These are phyloP conservation scores for Eucalyptus victrix DNA, from an alignment of 345 rosid genomes.

Conservation along the genomic window DNA sequence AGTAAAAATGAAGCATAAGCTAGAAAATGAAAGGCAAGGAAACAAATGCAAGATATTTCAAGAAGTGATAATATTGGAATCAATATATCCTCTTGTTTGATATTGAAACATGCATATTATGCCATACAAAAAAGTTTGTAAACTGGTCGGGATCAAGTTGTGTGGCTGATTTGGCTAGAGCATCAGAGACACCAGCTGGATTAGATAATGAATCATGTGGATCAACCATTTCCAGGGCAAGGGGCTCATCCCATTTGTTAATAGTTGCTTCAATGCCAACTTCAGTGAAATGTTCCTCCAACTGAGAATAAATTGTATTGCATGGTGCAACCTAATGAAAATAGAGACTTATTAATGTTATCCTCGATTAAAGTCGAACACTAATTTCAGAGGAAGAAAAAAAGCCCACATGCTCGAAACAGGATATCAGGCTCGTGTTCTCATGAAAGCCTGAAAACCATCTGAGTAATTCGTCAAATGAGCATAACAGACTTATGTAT, in stretches of 20 bases:
- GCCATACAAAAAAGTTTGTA: constrained; percentile 74
- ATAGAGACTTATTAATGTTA: not conserved
- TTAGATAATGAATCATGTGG: constrained; percentile 92
- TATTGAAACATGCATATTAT: not conserved
- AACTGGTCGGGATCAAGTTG: constrained; percentile 86
- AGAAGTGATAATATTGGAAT: not conserved
- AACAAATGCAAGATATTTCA: not conserved
- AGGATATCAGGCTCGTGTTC: not conserved
- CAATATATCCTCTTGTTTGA: not conserved
- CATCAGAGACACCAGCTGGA: constrained; percentile 94
- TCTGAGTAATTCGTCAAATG: not conserved
- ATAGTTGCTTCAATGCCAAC: constrained; percentile 63
- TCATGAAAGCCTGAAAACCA: not conserved
- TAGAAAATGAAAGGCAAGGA: not conserved
- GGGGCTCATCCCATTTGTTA: constrained; percentile 89
- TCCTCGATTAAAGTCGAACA: not conserved
- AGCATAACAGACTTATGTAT: not conserved
- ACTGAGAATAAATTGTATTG: constrained; percentile 71
- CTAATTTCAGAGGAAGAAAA: not conserved
- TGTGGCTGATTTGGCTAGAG: constrained; percentile 78
- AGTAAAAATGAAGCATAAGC: not conserved
- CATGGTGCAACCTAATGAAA: constrained; percentile 76
- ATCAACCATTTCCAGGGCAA: constrained; percentile 77
- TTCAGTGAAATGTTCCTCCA: constrained; percentile 90
- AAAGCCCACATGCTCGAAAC: not conserved